Evolutionary conservation across 169 alveolate species (phyloP), one percentile per base, ranked within the genome.

Genomic region (Besnoitia besnoiti): DNA sequence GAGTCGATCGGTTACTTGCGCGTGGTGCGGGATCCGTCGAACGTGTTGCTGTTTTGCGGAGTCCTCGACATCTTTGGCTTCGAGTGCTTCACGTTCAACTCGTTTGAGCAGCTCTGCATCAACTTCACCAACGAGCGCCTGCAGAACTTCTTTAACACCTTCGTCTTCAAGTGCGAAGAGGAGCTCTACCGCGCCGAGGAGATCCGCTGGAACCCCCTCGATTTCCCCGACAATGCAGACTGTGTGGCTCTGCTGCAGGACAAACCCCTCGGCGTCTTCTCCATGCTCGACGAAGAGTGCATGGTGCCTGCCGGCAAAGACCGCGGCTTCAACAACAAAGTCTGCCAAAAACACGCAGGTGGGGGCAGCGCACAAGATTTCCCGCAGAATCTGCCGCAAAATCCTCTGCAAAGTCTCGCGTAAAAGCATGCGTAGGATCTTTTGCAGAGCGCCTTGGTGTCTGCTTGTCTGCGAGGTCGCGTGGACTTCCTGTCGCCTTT

Each of bases 31-130:
- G 42, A 30, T 19, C 19, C 21, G 0, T 33, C 24, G 55, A 24
- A 33, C 27, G 39, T 44, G 49, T 49, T 88, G 50, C 50, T 88
- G 62, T 75, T 67, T 62, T 97, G 99, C 62, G 99, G 99, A 14
- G 96, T 98, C 21, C 95, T 98, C 90, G 99, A 99, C 92, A 99
- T 99, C 55, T 99, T 98, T 90, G 99, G 99, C n/a, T 99, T 99
- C 94, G 99, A 99, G 97, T 98, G 99, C 44, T 99, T 99, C 95
- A 96, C 97, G 82, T 73, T 77, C 82, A 99, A 99, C 96, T 95
- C 96, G 61, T 95, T 95, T 40, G 99, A 98, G 95, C 99, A 99
- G 96, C 96, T 99, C 44, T 98, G 99, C 94, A 99, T 99, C 73
- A 99, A 99, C 96, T 99, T 97, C 96, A 98, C 99, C 35, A 99